Conservation (phyloP, 805 yeast species). For the Scheffersomyces stipitis region DNA sequence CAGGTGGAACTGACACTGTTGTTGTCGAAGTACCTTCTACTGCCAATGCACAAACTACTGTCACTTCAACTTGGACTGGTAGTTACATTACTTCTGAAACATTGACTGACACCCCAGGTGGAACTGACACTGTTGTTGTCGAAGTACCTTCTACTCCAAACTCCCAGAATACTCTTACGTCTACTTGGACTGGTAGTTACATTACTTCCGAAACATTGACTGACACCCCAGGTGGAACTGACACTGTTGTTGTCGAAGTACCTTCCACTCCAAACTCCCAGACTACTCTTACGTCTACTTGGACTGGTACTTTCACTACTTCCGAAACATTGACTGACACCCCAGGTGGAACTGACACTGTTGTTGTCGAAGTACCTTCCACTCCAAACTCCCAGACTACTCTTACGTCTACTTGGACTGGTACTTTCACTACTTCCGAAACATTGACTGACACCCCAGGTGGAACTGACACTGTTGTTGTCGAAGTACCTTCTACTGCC, state of each 20-base stretch:
- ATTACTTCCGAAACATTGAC: constrained; percentile 8
- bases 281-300: constrained; percentile 10
- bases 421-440: background rate
- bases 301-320: constrained; percentile 6
- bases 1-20: constrained; percentile 8
- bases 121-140: constrained; percentile 9
- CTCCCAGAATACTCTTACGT: constrained; percentile 8
- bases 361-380: constrained; percentile 11
- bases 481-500: constrained; percentile 15
- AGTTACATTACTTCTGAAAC: constrained; percentile 5
- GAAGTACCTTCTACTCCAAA: constrained; percentile 11
- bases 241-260: constrained; percentile 20
- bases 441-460: constrained; percentile 2
- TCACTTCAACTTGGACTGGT: constrained; percentile 11
- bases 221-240: constrained; percentile 14
- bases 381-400: constrained; percentile 7
- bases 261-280: constrained; percentile 11
- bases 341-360: constrained; percentile 11
- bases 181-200: constrained; percentile 10
- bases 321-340: constrained; percentile 6
- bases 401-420: constrained; percentile 2
- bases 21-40: constrained; percentile 4
- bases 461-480: constrained; percentile 11
- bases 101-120: constrained; percentile 3
- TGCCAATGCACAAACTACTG: constrained; percentile 10